Evolutionary conservation across 495 filamentous ascomycete species (phyloP).

Genomic region (Podospora appendiculata): DNA sequence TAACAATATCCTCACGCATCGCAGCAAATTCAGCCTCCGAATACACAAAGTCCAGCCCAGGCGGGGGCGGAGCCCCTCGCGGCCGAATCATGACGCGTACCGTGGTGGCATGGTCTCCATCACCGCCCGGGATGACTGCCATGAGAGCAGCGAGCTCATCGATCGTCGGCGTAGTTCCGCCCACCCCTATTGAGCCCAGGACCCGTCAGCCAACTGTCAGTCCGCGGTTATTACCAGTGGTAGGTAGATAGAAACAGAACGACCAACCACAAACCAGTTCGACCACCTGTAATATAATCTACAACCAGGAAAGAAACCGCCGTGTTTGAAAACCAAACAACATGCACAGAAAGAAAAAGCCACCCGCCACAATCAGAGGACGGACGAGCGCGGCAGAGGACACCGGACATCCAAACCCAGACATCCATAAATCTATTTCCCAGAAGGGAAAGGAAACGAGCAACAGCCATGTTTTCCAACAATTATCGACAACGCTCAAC

Average conservation of each 20-base stretch:
- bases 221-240: background rate
- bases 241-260: background rate
- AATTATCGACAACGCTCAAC: too few relatives aligned
- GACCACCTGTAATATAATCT: too few relatives aligned
- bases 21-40: conserved; percentile 18
- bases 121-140: background rate
- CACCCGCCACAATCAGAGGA: too few relatives aligned
- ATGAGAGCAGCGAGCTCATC: conserved; percentile 9
- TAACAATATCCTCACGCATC: conserved; percentile 22
- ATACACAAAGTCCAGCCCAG: conserved; percentile 32
- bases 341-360: too few relatives aligned
- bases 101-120: conserved; percentile 3
- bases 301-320: too few relatives aligned
- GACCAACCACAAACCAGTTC: too few relatives aligned
- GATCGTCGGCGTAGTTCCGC: conserved; percentile 30
- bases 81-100: conserved; percentile 42
- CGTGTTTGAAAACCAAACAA: too few relatives aligned
- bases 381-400: too few relatives aligned
- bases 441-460: too few relatives aligned
- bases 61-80: conserved; percentile 17
- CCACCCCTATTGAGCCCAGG: conserved; percentile 10
- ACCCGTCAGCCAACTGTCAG: background rate
- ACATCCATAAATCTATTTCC: too few relatives aligned
- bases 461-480: too few relatives aligned
- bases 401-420: too few relatives aligned